Percentiles rank a stretch among this genome's conserved stretches.
Conservation (phyloP, 139 green algal genomes). For the Yamagishiella unicocca region DNA sequence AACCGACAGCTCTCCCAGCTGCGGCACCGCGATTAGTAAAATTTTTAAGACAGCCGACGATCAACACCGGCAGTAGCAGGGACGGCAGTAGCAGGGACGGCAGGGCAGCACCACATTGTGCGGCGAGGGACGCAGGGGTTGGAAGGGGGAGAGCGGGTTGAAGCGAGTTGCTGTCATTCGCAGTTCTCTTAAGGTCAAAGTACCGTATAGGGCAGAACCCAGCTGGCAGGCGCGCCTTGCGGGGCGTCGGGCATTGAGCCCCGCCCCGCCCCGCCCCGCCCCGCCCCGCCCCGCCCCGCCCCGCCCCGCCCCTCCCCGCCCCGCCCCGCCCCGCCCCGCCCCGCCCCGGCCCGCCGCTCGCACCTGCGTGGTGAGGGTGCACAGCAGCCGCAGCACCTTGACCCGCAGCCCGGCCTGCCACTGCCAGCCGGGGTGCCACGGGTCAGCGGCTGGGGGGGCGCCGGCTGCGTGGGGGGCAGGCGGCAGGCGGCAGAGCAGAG, state of each 20-base stretch:
- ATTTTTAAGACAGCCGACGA: too few species aligned
- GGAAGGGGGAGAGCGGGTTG: background rate
- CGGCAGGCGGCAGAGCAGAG: background rate
- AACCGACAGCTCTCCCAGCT: conserved; percentile 24
- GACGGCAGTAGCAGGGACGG: background rate
- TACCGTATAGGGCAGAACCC: too few species aligned
- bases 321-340: too few species aligned
- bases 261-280: background rate
- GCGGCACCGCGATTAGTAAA: background rate
- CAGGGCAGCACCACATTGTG: too few species aligned
- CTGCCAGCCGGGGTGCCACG: background rate
- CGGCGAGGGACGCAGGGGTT: background rate
- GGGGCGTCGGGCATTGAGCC: background rate
- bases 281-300: background rate
- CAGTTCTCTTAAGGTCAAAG: too few species aligned
- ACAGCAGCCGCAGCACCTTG: conserved; percentile 38
- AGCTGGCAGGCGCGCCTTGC: too few species aligned
- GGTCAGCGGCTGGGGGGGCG: background rate
- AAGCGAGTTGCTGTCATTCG: background rate
- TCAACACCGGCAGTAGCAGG: too few species aligned
- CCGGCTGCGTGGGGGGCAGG: background rate
- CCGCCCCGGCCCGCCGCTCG: too few species aligned
- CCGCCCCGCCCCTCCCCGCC: background rate
- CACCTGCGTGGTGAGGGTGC: conserved; percentile 25
- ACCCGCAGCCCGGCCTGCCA: background rate